These are phyloP conservation scores for Casuarina cunninghamiana DNA, from an alignment of 306 rosid genomes.

Conservation along the genomic window DNA sequence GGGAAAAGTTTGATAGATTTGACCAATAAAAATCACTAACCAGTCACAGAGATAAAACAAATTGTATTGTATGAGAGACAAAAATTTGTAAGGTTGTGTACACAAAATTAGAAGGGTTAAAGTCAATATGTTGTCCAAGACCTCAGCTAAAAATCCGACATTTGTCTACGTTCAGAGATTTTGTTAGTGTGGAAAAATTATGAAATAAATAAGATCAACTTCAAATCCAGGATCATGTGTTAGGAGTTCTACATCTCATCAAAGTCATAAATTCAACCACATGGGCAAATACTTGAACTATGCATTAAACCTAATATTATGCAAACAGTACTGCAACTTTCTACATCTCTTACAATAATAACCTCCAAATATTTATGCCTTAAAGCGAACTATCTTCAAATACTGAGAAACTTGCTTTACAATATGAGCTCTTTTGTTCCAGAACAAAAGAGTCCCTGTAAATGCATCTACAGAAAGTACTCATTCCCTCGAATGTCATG, in stretches of 20 bases:
- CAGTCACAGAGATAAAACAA: not conserved
- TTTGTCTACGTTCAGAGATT: not conserved
- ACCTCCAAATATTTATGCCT: not conserved
- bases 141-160: not conserved
- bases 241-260: not conserved
- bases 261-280: not conserved
- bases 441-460: not conserved
- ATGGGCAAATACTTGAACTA: not conserved
- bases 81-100: not conserved
- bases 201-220: not conserved
- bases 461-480: not conserved
- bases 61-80: not conserved
- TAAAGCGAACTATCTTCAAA: not conserved
- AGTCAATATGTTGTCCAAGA: not conserved
- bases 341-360: not conserved
- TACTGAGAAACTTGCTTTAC: not conserved
- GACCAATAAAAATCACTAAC: not conserved
- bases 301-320: not conserved
- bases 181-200: not conserved
- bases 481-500: not conserved
- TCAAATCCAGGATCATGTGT: not conserved
- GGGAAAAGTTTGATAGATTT: no score
- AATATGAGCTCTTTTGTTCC: not conserved
- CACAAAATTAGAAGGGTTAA: not conserved
- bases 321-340: not conserved